phyloP scores from a whole-genome alignment of 805 yeast genomes.

The Candida broadrunensis region DNA sequence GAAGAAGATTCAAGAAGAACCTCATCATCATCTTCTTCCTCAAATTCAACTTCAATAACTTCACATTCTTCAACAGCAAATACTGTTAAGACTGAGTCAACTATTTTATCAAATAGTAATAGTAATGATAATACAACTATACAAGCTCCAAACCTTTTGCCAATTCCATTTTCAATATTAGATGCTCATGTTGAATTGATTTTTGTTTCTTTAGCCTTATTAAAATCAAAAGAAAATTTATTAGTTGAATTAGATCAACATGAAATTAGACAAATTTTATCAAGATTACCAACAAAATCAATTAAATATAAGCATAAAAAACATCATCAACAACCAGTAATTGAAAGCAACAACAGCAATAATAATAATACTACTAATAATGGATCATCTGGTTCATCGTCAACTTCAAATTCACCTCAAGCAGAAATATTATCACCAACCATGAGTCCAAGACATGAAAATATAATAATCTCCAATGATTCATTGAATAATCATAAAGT shows the following conservation, averaged over 20 bases:
- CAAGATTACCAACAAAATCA: conserved; percentile 50
- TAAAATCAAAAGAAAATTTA: conserved; percentile 75
- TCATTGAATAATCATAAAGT: conserved; percentile 34
- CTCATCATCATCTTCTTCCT: conserved; percentile 10
- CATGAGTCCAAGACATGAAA: conserved; percentile 1
- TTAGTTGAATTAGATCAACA: conserved; percentile 85
- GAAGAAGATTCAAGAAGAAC: conserved; percentile 4
- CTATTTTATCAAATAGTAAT: not conserved
- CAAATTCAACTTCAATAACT: not conserved
- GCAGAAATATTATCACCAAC: conserved; percentile 4
- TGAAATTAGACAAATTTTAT: conserved; percentile 78
- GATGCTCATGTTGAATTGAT: conserved; percentile 76
- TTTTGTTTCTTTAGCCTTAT: conserved; percentile 72
- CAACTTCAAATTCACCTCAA: conserved; percentile 7
- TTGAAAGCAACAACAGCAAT: not conserved
- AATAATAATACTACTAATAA: conserved; percentile 5
- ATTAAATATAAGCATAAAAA: conserved; percentile 19
- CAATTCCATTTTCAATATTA: conserved; percentile 54
- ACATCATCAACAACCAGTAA: not conserved
- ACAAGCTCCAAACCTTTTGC: not conserved
- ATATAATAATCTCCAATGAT: conserved; percentile 27
- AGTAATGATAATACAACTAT: not conserved
- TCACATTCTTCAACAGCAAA: not conserved
- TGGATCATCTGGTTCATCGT: conserved; percentile 5
- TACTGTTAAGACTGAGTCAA: not conserved